Evolutionary conservation across 1,284 basidiomycete species (phyloP), one percentile per base, ranked within the genome.

Genomic region (Rhodotorula sp.): DNA sequence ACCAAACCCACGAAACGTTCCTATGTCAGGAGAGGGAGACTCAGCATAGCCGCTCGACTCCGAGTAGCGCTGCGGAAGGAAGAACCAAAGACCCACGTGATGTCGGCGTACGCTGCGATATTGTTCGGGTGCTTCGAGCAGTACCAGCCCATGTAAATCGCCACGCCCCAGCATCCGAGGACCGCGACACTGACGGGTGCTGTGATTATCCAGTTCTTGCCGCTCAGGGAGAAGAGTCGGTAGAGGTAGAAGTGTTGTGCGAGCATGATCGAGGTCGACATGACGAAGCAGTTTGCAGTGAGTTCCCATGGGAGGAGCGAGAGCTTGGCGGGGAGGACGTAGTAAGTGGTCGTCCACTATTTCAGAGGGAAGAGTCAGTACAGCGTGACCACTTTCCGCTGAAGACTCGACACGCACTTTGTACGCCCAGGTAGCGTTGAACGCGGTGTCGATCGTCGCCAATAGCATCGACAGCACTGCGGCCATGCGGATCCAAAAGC

Each of bases 381-480:
- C 11, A 9, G 34, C 22, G 20, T 20, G 7, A 10, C n/a, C n/a
- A n/a, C n/a, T 13, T 9, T 13, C 2, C 34, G 22, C 54, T n/a
- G 9, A 0, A 3, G 17, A 6, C 10, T 5, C n/a, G 15, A 24
- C 6, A 57, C 55, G n/a, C 24, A 44, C 55, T 6, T 39, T 34
- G 20, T 57, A 57, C n/a, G 55, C 55, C 36, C 36, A 57, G 5
- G 55, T 32, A 27, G 36, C 36, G 19, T 57, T 57, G 55, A 57
- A n/a, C 11, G 55, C 55, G 24, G 55, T 57, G 36, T 57, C 55
- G 4, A 44, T 19, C 24, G 44, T n/a, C 13, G 55, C 55, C 15
- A 39, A 44, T 15, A 57, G 24, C n/a, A 39, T n/a, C 19, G 36
- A n/a, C 11, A 39, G 6, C 13, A 15, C 55, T 13, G 27, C 55